Percentiles rank a stretch among this genome's conserved stretches.
These are phyloP conservation scores for Bacidia gigantensis DNA, from an alignment of 495 filamentous ascomycete genomes.

Conservation along the genomic window DNA sequence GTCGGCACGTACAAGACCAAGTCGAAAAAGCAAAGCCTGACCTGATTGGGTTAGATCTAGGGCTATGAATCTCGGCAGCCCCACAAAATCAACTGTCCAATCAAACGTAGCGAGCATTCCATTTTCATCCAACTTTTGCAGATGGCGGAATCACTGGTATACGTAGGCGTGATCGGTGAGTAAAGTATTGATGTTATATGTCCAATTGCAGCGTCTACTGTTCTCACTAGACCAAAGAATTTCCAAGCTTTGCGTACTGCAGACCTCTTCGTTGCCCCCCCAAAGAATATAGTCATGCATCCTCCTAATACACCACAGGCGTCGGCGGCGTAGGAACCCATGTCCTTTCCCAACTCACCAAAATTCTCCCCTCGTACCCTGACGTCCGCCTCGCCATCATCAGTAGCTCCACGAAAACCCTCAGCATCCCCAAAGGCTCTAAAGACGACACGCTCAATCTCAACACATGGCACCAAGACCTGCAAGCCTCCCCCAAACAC, in stretches of 20 bases:
- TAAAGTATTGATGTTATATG: too few relatives aligned
- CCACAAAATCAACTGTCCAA: too few relatives aligned
- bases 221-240: background rate
- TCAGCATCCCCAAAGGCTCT: slow-evolving; percentile 41
- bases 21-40: too few relatives aligned
- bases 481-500: slow-evolving; percentile 22
- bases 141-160: too few relatives aligned
- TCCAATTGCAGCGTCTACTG: background rate
- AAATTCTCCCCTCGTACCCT: slow-evolving; percentile 40
- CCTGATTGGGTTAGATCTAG: too few relatives aligned
- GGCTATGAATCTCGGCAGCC: too few relatives aligned
- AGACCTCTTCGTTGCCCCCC: background rate
- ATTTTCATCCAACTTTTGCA: too few relatives aligned
- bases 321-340: slow-evolving; percentile 84
- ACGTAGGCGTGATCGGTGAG: slow-evolving; percentile 30
- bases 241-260: background rate
- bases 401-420: slow-evolving; percentile 61
- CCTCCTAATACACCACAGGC: slow-evolving; percentile 35
- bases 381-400: slow-evolving; percentile 63
- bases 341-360: slow-evolving; percentile 71
- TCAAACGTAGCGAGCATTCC: too few relatives aligned
- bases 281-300: background rate
- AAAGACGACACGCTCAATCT: slow-evolving; percentile 50
- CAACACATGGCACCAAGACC: slow-evolving; percentile 17
- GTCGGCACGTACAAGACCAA: too few relatives aligned